These are phyloP conservation scores for Blastomyces parvus DNA, from an alignment of 2,329 filamentous ascomycete genomes.

Conservation along the genomic window DNA sequence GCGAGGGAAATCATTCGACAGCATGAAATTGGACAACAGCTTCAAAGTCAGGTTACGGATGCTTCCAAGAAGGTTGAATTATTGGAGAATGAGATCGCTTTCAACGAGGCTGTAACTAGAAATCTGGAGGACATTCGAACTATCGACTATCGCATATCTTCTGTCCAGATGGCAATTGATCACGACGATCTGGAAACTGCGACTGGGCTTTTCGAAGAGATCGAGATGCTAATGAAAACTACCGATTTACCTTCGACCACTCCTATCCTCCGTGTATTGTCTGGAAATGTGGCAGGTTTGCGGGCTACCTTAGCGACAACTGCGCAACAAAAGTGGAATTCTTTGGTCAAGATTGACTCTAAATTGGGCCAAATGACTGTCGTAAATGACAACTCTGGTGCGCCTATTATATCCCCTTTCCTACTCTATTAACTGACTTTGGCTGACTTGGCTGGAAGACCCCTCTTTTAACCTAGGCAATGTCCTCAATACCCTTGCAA, in stretches of 20 bases:
- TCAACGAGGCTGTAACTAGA: conserved; percentile 46
- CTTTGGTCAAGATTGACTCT: conserved; percentile 54
- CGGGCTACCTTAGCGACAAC: conserved; percentile 57
- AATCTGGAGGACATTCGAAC: conserved; percentile 44
- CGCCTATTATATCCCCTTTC: conserved; percentile 10
- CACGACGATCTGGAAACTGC: conserved; percentile 39
- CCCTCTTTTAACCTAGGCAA: conserved; percentile 10
- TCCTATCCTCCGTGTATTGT: conserved; percentile 47
- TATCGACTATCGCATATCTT: conserved; percentile 42
- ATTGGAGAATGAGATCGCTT: conserved; percentile 50
- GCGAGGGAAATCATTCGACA: conserved; percentile 73
- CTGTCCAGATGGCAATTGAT: conserved; percentile 37
- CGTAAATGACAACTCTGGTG: conserved; percentile 44
- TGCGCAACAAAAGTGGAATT: conserved; percentile 61
- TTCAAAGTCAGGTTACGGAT: conserved; percentile 57
- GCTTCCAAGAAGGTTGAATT: conserved; percentile 46
- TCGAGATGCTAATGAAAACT: conserved; percentile 24
- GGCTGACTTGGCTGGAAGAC: conserved; percentile 13
- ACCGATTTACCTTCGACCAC: conserved; percentile 27
- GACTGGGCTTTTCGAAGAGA: conserved; percentile 41
- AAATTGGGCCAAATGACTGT: conserved; percentile 49
- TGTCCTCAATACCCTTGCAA: conserved; percentile 20
- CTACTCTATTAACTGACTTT: background rate
- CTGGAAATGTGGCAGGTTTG: conserved; percentile 55
- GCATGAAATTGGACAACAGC: conserved; percentile 57